Base-by-base conservation (phyloP, 2,329 filamentous ascomycete genomes). In the Juglanconis juglandina region DNA sequence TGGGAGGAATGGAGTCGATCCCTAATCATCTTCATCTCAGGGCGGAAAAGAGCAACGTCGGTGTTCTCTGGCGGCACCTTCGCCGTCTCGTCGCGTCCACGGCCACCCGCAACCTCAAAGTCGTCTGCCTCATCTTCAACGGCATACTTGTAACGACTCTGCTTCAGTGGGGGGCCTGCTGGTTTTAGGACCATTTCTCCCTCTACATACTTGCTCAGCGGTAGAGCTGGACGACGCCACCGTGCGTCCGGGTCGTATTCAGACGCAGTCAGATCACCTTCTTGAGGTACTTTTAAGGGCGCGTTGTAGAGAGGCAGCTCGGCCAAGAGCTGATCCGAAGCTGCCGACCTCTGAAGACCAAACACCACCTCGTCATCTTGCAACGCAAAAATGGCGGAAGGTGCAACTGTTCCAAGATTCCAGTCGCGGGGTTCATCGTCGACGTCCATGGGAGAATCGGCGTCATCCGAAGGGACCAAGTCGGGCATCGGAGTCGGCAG, bases 1-100 rank as follows among this genome's bases (percentile, higher is more conserved):
- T 97, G 93, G 8, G 91, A 90, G 9, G 92, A 91, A 71, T 97
- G 92, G 5, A 99, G 84, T 14, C 95, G 85, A 70, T 98, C 94
- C 60, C 94, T 86, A 46, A 97, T 92, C 58, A 88, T 84, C 73
- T 94, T 96, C 77, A 96, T 94, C 62, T 96, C 91, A 0, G 91
- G 87, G 64, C 91, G 87, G 75, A 99, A 99, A 0, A 99, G 78
- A 1, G 94, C 93, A 60, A 97, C 91, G 62, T 91, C 85, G 1
- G 81, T 85, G 65, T 89, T 88, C 64, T 90, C 85, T 0, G 92
- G 87, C 1, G 84, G 81, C 8, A 93, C 71, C 47, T 84, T 73
- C 35, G 68, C 68, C 46, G 66, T 65, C 47, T 65, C 67, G 24
- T 65, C 68, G n/a, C 64, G 67, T 30, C 69, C 66, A 14, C 65